Conservation (phyloP, 75 land plant species). For the Cryptomeria japonica region DNA sequence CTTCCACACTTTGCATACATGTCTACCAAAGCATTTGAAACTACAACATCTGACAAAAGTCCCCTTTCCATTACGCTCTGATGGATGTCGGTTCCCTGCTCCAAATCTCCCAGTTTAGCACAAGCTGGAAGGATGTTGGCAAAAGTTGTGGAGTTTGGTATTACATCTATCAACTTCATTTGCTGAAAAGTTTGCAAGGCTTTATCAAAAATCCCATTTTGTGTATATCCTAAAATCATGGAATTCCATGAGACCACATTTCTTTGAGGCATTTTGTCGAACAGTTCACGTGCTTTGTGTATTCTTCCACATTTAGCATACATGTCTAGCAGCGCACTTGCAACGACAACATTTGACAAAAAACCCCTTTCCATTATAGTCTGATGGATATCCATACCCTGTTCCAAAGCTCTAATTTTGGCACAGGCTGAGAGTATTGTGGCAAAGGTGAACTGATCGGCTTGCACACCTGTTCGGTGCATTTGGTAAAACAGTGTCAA, state of each 20-base stretch:
- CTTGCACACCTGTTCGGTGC: background rate
- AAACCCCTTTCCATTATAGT: slow-evolving; percentile 27
- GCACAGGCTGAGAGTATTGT: slow-evolving; percentile 5
- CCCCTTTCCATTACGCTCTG: slow-evolving; percentile 21
- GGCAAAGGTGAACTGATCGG: background rate
- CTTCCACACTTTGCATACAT: slow-evolving; percentile 73
- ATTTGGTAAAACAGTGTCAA: background rate
- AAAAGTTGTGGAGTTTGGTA: slow-evolving; percentile 55
- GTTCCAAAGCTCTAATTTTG: background rate
- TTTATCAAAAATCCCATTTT: slow-evolving; percentile 24
- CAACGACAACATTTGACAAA: slow-evolving; percentile 19
- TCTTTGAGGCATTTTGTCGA: slow-evolving; percentile 37
- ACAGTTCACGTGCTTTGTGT: slow-evolving; percentile 35
- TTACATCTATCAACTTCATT: slow-evolving; percentile 43
- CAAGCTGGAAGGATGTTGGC: slow-evolving; percentile 47
- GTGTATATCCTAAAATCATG: slow-evolving; percentile 59
- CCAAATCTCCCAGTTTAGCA: slow-evolving; percentile 40
- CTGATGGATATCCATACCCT: slow-evolving; percentile 24
- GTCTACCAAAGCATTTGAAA: slow-evolving; percentile 56
- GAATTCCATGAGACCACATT: slow-evolving; percentile 73
- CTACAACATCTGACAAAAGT: slow-evolving; percentile 28
- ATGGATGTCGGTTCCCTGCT: slow-evolving; percentile 44
- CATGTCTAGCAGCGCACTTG: slow-evolving; percentile 35
- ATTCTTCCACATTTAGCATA: slow-evolving; percentile 42
- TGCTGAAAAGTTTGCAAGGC: slow-evolving; percentile 37